These are phyloP conservation scores for Rhodamnia argentea DNA, from an alignment of 345 rosid genomes.

Conservation along the genomic window DNA sequence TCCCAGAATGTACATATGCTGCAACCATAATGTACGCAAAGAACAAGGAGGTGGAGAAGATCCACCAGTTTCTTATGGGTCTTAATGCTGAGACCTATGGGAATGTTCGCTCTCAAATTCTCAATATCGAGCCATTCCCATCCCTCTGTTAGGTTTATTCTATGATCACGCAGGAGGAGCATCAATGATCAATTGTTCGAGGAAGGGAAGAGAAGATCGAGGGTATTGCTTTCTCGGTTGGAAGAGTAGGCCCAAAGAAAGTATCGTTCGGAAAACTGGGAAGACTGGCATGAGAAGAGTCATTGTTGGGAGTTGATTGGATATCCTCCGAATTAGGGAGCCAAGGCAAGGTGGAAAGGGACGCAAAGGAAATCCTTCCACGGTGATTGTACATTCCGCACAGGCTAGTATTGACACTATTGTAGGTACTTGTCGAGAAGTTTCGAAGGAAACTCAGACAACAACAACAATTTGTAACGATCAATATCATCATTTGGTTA, in stretches of 20 bases:
- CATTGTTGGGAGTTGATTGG: no score
- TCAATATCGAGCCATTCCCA: no score
- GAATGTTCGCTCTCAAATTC: neutral
- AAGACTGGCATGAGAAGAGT: neutral
- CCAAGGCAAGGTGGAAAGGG: no score
- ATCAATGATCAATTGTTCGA: no score
- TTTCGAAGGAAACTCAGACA: neutral
- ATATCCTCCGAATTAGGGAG: no score
- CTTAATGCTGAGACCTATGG: neutral
- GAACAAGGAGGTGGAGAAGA: neutral
- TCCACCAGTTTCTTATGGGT: conserved; percentile 3
- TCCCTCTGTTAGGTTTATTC: no score
- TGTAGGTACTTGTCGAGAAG: no score
- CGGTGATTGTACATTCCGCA: no score
- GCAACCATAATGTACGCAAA: neutral
- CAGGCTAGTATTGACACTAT: no score
- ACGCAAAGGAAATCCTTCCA: no score
- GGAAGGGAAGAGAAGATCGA: neutral
- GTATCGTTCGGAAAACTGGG: neutral
- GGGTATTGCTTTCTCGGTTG: neutral
- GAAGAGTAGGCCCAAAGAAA: neutral
- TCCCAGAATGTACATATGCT: no score
- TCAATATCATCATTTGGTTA: neutral
- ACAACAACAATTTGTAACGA: neutral
- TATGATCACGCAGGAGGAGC: no score